phyloP scores from a whole-genome alignment of 1,139 yeast species.

The Maudiozyma humilis region DNA sequence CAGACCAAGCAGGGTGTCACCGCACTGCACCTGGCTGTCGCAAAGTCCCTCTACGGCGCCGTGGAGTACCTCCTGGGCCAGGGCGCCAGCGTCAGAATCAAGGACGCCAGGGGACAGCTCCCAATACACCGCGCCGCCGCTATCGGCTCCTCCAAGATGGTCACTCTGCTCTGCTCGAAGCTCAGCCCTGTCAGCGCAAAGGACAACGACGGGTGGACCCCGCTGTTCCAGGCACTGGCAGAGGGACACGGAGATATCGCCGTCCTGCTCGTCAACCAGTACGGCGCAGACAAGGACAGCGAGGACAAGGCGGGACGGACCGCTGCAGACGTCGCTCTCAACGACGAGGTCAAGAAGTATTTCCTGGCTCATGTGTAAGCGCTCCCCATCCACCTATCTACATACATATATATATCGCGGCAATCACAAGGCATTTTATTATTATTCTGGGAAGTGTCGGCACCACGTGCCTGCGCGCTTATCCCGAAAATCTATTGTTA shows the following conservation, averaged over 20 bases:
- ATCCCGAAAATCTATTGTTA: too few species aligned
- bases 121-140: slow-evolving; percentile 84
- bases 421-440: too few species aligned
- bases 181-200: slow-evolving; percentile 59
- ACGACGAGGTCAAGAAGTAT: slow-evolving; percentile 46
- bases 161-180: slow-evolving; percentile 37
- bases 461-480: not conserved
- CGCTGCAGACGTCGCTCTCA: slow-evolving; percentile 55
- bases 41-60: slow-evolving; percentile 52
- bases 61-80: slow-evolving; percentile 45
- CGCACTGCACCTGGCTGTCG: slow-evolving; percentile 64
- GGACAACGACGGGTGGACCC: slow-evolving; percentile 75
- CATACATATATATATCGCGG: too few species aligned
- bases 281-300: slow-evolving; percentile 57
- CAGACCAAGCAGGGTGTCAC: slow-evolving; percentile 63
- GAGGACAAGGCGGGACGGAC: slow-evolving; percentile 47
- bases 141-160: slow-evolving; percentile 53
- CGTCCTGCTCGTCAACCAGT: slow-evolving; percentile 42
- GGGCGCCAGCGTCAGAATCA: slow-evolving; percentile 54
- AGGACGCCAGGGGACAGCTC: slow-evolving; percentile 57
- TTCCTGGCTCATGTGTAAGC: slow-evolving; percentile 27
- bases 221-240: slow-evolving; percentile 83
- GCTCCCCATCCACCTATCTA: too few species aligned
- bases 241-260: slow-evolving; percentile 87
- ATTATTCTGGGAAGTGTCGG: too few species aligned